phyloP scores from a whole-genome alignment of 495 filamentous ascomycete genomes.

The Corynascus novoguineensis region DNA sequence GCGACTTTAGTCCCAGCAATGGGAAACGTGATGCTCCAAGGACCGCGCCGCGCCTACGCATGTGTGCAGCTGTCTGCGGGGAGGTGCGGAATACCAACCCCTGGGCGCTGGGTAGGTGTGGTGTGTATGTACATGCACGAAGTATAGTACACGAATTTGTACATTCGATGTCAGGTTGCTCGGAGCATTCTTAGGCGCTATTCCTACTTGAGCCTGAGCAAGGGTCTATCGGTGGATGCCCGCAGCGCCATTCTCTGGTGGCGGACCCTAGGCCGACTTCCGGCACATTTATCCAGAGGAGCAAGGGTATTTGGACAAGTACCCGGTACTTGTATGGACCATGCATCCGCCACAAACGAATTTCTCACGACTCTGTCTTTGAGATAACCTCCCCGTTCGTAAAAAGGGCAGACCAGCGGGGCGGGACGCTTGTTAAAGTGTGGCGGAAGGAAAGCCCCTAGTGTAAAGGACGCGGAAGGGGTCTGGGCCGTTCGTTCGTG shows the following conservation, averaged over 20 bases:
- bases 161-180: conserved; percentile 4
- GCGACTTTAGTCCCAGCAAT: conserved; percentile 5
- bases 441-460: not conserved
- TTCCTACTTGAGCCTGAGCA: not conserved
- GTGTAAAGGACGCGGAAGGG: conserved; percentile 16
- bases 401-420: not conserved
- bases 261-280: conserved; percentile 10
- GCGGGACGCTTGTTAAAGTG: not conserved
- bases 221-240: not conserved
- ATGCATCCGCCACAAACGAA: too few relatives aligned
- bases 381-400: not conserved
- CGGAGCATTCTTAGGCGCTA: conserved; percentile 8
- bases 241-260: not conserved
- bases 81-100: not conserved
- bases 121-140: too few relatives aligned
- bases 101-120: too few relatives aligned
- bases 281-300: conserved; percentile 33
- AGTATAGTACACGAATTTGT: too few relatives aligned
- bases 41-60: not conserved
- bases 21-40: not conserved
- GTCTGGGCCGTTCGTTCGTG: not conserved
- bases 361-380: not conserved
- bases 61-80: not conserved
- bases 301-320: conserved; percentile 23
- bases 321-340: conserved; percentile 26